Evolutionary conservation across 306 rosid species (phyloP).

Genomic region (Medicago lupulina): DNA sequence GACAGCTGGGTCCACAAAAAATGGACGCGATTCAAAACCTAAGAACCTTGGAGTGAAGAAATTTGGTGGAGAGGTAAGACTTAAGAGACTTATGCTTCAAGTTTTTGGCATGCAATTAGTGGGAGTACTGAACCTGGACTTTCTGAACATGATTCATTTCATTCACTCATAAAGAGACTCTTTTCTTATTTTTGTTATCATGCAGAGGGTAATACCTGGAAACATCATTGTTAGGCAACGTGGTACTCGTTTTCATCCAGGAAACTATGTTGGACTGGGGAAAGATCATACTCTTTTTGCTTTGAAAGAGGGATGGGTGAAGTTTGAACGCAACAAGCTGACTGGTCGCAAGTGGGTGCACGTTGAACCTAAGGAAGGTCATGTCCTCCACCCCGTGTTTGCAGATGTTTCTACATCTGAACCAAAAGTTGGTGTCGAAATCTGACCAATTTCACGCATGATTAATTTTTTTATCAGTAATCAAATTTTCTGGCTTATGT

Average conservation of each 20-base stretch:
- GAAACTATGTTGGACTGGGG: constrained; percentile 88
- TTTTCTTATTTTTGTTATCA: constrained; percentile 20
- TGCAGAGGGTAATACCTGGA: constrained; percentile 75
- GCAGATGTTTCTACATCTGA: constrained; percentile 50
- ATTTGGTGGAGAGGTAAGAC: constrained; percentile 95
- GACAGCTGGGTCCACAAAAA: constrained; percentile 87
- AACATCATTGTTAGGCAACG: constrained; percentile 88
- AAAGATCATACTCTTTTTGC: constrained; percentile 88
- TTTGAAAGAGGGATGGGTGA: constrained; percentile 80
- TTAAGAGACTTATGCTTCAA: constrained; percentile 39
- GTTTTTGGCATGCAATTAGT: constrained; percentile 18
- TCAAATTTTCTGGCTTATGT: constrained; percentile 11
- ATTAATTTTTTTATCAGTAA: background rate
- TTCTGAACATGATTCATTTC: background rate
- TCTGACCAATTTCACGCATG: constrained; percentile 24
- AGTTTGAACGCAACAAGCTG: constrained; percentile 78
- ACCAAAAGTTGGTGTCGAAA: constrained; percentile 45
- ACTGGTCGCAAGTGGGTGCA: constrained; percentile 88
- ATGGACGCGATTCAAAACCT: constrained; percentile 91
- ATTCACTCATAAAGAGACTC: constrained; percentile 4
- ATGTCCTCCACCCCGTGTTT: constrained; percentile 80
- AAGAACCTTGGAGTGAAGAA: constrained; percentile 94
- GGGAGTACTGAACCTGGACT: constrained; percentile 2
- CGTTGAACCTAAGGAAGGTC: constrained; percentile 86
- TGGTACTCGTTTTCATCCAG: constrained; percentile 94